Evolutionary conservation across 108 stramenopile genomes (phyloP), one percentile per base, ranked within the genome.

Genomic region (Epithemia pelagica): DNA sequence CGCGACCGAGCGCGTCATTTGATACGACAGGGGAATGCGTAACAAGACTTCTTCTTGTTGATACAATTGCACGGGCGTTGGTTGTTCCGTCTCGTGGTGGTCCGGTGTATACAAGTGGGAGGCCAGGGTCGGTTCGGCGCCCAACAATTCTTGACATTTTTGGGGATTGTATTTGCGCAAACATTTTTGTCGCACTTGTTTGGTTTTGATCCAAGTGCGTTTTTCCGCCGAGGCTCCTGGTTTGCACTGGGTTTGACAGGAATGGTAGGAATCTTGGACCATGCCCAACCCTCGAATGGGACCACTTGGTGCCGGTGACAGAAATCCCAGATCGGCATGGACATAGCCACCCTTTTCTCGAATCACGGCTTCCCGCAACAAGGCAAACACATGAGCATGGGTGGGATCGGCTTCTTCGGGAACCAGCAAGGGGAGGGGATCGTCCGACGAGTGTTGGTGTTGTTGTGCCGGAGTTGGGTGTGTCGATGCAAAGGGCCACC

Each of bases 301-400:
- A 26, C 91, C 90, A 56, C 54, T 78, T 23, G 91, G 91, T 10
- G 91, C 91, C 21, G 91, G 88, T 22, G 79, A 59, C 29, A 90
- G 59, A 29, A 93, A 73, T 1, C 91, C 91, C 58, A 93, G 69
- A 72, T 93, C 91, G 21, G 91, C 88, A 70, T 93, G 88, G 1
- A 93, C 91, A 67, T 69, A 93, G 52, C 91, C 91, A 22, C 77
- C 77, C 24, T 79, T 73, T 63, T 83, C 85, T 55, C 91, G 69
- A 33, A 88, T 58, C 10, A 93, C 64, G 27, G 87, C 79, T 74
- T 92, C 91, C 29, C 86, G 72, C 29, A 92, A 58, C 5, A 78
- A 77, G 23, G 79, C 70, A 66, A 80, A 92, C 20, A 84, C 73
- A 56, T 71, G 78, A 19, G 91, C 86, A 77, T 89, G 84, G 29